phyloP scores from a whole-genome alignment of 75 land plant genomes.

The Pinus albicaulis region DNA sequence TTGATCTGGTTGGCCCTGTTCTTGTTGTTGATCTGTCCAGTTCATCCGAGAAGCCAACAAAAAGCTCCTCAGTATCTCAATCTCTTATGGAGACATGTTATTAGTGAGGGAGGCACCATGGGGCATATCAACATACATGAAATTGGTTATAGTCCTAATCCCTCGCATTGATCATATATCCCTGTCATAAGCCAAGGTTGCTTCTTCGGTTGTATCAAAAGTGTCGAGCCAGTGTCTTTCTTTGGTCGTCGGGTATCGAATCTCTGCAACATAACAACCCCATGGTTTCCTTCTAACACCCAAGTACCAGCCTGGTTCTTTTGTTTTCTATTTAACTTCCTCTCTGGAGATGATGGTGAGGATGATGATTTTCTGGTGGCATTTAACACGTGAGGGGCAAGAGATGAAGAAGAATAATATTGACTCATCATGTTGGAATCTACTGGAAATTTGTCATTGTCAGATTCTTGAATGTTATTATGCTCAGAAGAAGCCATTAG shows the following conservation, averaged over 20 bases:
- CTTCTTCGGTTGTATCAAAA: conserved; percentile 18
- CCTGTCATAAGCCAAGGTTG: conserved; percentile 12
- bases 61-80: background rate
- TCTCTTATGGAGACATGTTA: conserved; percentile 8
- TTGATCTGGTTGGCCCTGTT: background rate
- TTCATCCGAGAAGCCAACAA: background rate
- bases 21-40: background rate
- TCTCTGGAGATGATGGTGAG: background rate
- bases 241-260: conserved; percentile 16
- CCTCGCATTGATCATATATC: conserved; percentile 16
- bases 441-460: conserved; percentile 2
- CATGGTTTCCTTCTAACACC: conserved; percentile 21
- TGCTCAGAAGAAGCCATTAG: conserved; percentile 1
- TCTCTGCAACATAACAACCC: conserved; percentile 26
- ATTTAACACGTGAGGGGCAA: background rate
- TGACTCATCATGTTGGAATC: no score
- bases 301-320: conserved; percentile 16
- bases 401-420: background rate
- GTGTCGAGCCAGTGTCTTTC: conserved; percentile 19
- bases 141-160: conserved; percentile 14
- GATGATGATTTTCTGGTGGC: background rate
- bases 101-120: conserved; percentile 2
- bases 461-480: conserved; percentile 5
- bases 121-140: conserved; percentile 11
- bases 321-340: conserved; percentile 6